Conservation (phyloP, 78 protist genomes). For the Bigelowiella natans region DNA sequence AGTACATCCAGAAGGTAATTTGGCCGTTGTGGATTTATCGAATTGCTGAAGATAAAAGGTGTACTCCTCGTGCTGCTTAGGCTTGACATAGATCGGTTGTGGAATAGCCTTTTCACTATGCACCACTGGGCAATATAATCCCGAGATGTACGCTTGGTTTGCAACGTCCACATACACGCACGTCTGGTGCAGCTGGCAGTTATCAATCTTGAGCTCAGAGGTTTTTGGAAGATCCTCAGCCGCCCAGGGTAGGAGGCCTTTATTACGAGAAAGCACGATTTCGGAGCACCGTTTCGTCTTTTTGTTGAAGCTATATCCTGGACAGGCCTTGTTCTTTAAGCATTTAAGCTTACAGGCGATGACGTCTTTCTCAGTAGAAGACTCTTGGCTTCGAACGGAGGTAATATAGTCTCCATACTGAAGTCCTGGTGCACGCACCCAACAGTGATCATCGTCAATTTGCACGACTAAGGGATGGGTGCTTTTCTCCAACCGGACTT, state of each 20-base stretch:
- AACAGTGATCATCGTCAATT: background rate
- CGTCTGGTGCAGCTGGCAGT: background rate
- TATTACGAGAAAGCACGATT: background rate
- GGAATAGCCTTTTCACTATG: background rate
- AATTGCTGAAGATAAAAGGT: background rate
- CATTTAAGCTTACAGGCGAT: no score
- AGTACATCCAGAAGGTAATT: background rate
- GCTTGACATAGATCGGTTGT: background rate
- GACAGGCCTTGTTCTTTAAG: background rate
- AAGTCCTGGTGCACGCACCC: background rate
- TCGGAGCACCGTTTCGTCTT: background rate
- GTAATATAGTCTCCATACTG: no score
- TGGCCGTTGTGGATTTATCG: background rate
- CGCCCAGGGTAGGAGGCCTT: no score
- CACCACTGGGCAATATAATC: background rate
- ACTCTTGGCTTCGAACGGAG: no score
- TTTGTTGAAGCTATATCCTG: background rate
- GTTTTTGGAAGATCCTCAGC: no score
- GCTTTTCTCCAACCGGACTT: background rate
- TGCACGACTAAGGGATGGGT: background rate
- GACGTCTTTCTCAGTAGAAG: no score
- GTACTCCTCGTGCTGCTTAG: background rate
- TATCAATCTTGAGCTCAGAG: background rate
- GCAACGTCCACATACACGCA: background rate
- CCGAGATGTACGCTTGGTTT: background rate